phyloP scores from a whole-genome alignment of 306 rosid species.

The Cicer cuneatum region DNA sequence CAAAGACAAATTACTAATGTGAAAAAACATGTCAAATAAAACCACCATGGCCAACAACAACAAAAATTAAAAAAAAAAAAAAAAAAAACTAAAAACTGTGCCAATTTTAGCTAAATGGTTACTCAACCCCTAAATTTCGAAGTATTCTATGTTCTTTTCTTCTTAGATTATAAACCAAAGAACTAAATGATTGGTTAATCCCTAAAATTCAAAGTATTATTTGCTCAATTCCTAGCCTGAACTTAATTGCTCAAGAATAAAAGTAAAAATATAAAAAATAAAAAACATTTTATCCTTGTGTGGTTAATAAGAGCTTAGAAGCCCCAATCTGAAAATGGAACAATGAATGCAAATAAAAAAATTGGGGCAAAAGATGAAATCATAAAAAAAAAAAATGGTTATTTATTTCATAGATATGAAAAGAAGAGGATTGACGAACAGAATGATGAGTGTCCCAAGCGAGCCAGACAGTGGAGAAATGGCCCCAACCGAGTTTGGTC shows the following conservation, averaged over 20 bases:
- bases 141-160: too few species aligned
- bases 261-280: neutral
- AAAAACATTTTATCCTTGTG: neutral
- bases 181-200: neutral
- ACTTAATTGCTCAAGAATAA: constrained; percentile 16
- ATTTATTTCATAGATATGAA: neutral
- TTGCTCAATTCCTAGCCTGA: constrained; percentile 22
- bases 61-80: neutral
- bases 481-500: constrained; percentile 99
- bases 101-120: neutral
- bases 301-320: neutral
- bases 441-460: constrained; percentile 78
- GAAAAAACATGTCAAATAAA: neutral
- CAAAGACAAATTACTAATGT: constrained; percentile 24
- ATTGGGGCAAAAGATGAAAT: constrained; percentile 9
- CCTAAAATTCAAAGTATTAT: neutral
- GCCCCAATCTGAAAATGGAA: neutral
- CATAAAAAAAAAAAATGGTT: neutral
- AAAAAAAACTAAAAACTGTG: neutral
- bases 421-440: constrained; percentile 48
- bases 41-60: neutral
- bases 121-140: too few species aligned
- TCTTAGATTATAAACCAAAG: neutral
- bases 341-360: neutral
- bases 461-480: constrained; percentile 98